phyloP scores from a whole-genome alignment of 495 filamentous ascomycete species.

The Aspergillus affinis region DNA sequence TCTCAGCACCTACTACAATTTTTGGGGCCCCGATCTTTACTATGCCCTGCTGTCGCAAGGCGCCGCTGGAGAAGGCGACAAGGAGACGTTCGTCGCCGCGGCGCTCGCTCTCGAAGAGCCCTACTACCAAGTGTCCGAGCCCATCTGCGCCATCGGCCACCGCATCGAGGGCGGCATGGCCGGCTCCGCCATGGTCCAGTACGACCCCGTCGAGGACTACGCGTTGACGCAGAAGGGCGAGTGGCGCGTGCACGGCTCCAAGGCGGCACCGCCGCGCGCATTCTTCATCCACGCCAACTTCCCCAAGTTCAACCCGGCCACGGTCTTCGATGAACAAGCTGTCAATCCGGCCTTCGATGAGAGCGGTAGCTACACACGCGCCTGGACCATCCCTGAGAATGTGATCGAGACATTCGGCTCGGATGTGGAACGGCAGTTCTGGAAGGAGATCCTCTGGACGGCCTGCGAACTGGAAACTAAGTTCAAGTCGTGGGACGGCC shows the following conservation, averaged over 20 bases:
- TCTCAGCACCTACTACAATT: conserved; percentile 59
- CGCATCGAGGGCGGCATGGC: conserved; percentile 48
- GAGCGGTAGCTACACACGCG: conserved; percentile 37
- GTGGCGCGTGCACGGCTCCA: conserved; percentile 23
- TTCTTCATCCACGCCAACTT: conserved; percentile 53
- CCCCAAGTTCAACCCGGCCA: conserved; percentile 51
- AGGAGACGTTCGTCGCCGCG: conserved; percentile 56
- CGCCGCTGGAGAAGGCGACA: conserved; percentile 55
- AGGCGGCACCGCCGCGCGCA: conserved; percentile 20
- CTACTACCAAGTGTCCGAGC: conserved; percentile 65
- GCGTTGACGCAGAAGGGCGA: conserved; percentile 23
- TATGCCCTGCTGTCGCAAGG: conserved; percentile 54
- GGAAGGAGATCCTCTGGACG: conserved; percentile 48
- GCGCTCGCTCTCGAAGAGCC: conserved; percentile 42
- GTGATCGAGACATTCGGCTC: conserved; percentile 35
- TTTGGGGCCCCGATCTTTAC: conserved; percentile 53
- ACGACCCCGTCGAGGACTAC: conserved; percentile 42
- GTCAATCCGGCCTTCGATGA: conserved; percentile 36
- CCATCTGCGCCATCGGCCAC: conserved; percentile 78
- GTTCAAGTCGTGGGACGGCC: conserved; percentile 34
- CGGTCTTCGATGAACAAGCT: conserved; percentile 35
- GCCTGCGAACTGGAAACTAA: conserved; percentile 48
- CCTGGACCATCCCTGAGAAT: conserved; percentile 44
- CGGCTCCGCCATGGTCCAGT: conserved; percentile 45
- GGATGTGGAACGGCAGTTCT: conserved; percentile 52